Evolutionary conservation across 1,139 yeast genomes (phyloP), one percentile per base, ranked within the genome.

Genomic region (Groenewaldozyma sp.): DNA sequence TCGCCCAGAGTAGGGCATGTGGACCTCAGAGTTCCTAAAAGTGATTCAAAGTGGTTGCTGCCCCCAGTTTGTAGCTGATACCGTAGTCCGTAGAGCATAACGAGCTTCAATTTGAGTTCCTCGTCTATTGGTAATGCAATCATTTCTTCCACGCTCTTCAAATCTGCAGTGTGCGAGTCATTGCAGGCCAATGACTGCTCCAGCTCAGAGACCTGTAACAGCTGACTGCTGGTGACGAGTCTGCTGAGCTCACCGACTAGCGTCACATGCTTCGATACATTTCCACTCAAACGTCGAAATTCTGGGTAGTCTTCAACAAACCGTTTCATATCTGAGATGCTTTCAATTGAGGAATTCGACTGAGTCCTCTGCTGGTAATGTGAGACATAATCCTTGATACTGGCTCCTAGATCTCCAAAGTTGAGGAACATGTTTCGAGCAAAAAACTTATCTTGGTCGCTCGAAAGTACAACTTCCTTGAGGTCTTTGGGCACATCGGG

Each of bases 261-360:
- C 17, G 94, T 77, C 69, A 93, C 86, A 60, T 93, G 98, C 55
- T 91, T 91, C 33, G 94, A 74, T n/a, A 93, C 87, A 55, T 87
- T 91, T 31, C 87, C 78, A 10, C 94, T 82, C 35, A 88, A 68
- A 55, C 83, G 83, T 47, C 87, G 79, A 57, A 82, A 88, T 57
- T 91, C 97, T 1, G 98, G 99, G 53, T 82, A 87, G 50, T 84
- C 86, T 45, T 91, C 94, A 43, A 91, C 78, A 54, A 88, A 83
- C 50, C 78, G 76, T 59, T 88, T 93, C 74, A 91, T 81, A 53
- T 93, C 98, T 6, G 82, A 76, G 39, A 91, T 76, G 39, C 91
- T 78, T 48, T 78, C 82, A 29, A 87, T 71, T 48, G 77, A 78
- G 36, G 77, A 69, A 45, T 76, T 77, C 29, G 81, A 74, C 52